phyloP scores from a whole-genome alignment of 257 asterid species.

The Cinchona pubescens region DNA sequence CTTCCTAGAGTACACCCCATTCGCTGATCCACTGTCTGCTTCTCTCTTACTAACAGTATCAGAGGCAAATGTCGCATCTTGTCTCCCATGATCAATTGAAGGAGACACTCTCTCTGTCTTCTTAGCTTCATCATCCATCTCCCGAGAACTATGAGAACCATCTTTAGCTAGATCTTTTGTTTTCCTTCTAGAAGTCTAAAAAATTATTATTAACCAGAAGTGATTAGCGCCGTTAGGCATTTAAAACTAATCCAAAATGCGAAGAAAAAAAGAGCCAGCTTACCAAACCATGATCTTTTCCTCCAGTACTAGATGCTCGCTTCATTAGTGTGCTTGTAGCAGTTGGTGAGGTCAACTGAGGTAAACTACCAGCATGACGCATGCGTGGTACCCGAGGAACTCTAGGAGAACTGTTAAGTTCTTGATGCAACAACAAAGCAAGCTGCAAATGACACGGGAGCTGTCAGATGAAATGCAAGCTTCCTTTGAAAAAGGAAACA shows the following conservation, averaged over 20 bases:
- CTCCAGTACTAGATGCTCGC: constrained; percentile 67
- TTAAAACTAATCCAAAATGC: not conserved
- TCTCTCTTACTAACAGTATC: constrained; percentile 57
- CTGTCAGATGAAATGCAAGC: constrained; percentile 13
- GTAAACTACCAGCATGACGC: constrained; percentile 94
- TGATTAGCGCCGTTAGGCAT: not conserved
- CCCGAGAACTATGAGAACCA: constrained; percentile 45
- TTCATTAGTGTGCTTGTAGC: constrained; percentile 70
- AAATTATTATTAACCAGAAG: not conserved
- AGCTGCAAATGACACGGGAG: constrained; percentile 52
- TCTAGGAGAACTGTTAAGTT: constrained; percentile 96
- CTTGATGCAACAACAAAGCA: constrained; percentile 94
- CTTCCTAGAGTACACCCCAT: constrained; percentile 42
- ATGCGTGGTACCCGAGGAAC: constrained; percentile 95
- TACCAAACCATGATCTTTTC: constrained; percentile 73
- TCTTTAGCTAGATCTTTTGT: constrained; percentile 64
- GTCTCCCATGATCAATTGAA: constrained; percentile 53
- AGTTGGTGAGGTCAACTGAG: constrained; percentile 68
- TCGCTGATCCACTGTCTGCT: constrained; percentile 40
- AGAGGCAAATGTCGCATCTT: constrained; percentile 37
- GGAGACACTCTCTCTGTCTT: constrained; percentile 51
- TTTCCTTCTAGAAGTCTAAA: constrained; percentile 68
- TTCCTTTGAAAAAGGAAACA: not conserved
- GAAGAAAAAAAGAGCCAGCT: constrained; percentile 8
- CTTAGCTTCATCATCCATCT: constrained; percentile 58